Evolutionary conservation across 2,329 filamentous ascomycete species (phyloP).

Genomic region (Neopestalotiopsis rosae): DNA sequence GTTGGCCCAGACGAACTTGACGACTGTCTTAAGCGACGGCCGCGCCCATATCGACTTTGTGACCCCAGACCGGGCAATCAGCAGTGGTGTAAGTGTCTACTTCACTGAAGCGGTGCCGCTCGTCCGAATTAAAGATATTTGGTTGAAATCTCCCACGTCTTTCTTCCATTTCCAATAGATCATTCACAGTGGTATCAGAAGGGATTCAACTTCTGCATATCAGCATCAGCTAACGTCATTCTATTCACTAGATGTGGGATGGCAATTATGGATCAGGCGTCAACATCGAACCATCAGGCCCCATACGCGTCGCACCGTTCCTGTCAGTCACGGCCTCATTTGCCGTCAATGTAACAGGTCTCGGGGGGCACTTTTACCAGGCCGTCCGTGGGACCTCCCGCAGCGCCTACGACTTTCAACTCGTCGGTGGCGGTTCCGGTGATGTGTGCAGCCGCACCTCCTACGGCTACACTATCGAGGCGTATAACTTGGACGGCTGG

Average conservation of each 20-base stretch:
- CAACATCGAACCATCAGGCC: background rate
- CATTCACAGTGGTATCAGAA: too few species aligned
- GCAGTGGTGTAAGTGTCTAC: background rate
- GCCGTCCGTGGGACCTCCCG: background rate
- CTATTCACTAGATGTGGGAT: background rate
- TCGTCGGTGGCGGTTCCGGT: background rate
- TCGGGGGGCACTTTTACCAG: background rate
- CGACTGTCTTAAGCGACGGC: background rate
- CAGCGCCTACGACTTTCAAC: constrained; percentile 1
- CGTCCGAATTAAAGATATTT: too few species aligned
- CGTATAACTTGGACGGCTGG: constrained; percentile 34
- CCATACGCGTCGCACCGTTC: background rate
- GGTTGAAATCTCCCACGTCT: too few species aligned
- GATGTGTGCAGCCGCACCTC: background rate
- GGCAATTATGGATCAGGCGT: background rate
- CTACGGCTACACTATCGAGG: constrained; percentile 31
- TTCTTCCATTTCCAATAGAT: too few species aligned
- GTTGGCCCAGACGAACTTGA: background rate
- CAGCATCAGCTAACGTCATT: too few species aligned
- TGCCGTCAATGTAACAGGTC: background rate
- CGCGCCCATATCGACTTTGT: constrained; percentile 1
- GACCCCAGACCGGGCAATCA: background rate
- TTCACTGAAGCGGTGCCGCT: too few species aligned
- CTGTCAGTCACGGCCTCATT: background rate
- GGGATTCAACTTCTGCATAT: too few species aligned